Evolutionary conservation across 1,284 basidiomycete species (phyloP).

Genomic region (Austroboletus sp.): DNA sequence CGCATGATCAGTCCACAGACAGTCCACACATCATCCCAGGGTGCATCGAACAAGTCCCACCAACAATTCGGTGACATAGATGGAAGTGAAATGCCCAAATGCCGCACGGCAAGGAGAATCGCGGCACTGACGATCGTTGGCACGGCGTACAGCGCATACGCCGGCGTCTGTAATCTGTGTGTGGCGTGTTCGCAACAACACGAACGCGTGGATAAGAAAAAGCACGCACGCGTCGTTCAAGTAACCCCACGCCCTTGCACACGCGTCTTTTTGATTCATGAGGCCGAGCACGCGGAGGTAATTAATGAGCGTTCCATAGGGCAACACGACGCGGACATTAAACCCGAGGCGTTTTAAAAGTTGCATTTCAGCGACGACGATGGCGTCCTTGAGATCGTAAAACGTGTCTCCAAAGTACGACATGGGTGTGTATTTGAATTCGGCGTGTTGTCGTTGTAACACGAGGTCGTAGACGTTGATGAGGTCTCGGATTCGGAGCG

Average conservation of each 20-base stretch:
- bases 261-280: constrained; percentile 61
- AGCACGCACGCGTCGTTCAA: constrained; percentile 78
- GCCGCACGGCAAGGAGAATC: constrained; percentile 69
- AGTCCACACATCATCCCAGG: constrained; percentile 78
- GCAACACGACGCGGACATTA: constrained; percentile 82
- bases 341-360: constrained; percentile 89
- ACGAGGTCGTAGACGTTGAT: constrained; percentile 92
- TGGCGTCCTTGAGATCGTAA: constrained; percentile 82
- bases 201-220: not conserved
- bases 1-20: constrained; percentile 76
- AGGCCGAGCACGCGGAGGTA: constrained; percentile 89
- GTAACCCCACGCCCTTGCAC: constrained; percentile 79
- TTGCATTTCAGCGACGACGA: constrained; percentile 96
- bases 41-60: constrained; percentile 85
- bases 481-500: constrained; percentile 84
- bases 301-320: constrained; percentile 92
- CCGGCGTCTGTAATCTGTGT: constrained; percentile 77
- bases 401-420: constrained; percentile 79
- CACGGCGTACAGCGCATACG: constrained; percentile 82
- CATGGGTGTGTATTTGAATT: constrained; percentile 73
- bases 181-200: not conserved
- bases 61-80: constrained; percentile 61
- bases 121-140: constrained; percentile 84
- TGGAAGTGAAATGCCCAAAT: constrained; percentile 67
- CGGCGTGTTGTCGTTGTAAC: constrained; percentile 47